Percentiles rank a stretch among this genome's conserved stretches.
These are phyloP conservation scores for Nicotiana undulata DNA, from an alignment of 257 asterid species.

Conservation along the genomic window DNA sequence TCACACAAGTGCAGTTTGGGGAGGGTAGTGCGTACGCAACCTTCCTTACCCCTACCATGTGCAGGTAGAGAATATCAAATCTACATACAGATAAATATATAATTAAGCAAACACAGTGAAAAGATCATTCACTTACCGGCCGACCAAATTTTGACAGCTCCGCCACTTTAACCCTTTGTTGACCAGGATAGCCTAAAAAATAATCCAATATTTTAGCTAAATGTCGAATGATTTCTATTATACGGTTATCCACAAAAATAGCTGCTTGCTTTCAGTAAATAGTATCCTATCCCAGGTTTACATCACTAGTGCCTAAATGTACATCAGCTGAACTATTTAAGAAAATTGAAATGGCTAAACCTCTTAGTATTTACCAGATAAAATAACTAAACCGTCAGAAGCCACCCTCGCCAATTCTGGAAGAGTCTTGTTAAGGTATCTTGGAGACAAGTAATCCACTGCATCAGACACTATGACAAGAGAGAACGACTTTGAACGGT, in stretches of 20 bases:
- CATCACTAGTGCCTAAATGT: not conserved
- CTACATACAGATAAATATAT: not conserved
- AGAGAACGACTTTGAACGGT: conserved; percentile 76
- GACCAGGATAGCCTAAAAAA: conserved; percentile 76
- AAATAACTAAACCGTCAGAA: conserved; percentile 60
- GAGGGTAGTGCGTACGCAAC: too few species aligned
- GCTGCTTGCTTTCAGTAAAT: not conserved
- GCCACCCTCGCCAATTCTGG: conserved; percentile 74
- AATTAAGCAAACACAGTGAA: not conserved
- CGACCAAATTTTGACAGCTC: conserved; percentile 90
- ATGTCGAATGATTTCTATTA: not conserved
- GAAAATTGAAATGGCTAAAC: not conserved
- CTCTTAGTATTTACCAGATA: conserved; percentile 53
- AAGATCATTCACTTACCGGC: conserved; percentile 47
- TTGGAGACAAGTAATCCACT: conserved; percentile 78
- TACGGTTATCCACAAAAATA: not conserved
- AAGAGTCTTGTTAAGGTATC: conserved; percentile 65
- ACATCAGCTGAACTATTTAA: not conserved
- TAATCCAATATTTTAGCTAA: not conserved
- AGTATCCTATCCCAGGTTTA: not conserved
- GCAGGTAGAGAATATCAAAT: not conserved
- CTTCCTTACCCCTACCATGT: too few species aligned
- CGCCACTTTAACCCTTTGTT: conserved; percentile 63
- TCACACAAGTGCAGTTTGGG: too few species aligned
- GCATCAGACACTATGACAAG: conserved; percentile 82